phyloP scores from a whole-genome alignment of 495 filamentous ascomycete species.

The Parmelia sp. region DNA sequence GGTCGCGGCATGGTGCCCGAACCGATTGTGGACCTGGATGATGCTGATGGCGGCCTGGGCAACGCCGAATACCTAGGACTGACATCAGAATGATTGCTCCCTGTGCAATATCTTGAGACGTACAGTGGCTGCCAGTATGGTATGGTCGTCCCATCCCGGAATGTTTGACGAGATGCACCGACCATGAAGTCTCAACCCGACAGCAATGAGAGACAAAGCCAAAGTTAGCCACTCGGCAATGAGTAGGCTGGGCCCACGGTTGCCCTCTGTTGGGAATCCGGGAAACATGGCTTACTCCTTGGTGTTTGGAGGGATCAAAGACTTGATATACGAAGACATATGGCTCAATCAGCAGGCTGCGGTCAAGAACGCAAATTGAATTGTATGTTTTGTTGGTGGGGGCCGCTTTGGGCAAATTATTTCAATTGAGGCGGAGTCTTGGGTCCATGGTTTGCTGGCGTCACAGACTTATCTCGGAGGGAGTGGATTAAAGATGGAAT shows the following conservation, averaged over 20 bases:
- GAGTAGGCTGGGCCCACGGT: neutral
- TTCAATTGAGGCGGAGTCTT: neutral
- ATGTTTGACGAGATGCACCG: neutral
- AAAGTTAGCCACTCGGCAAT: neutral
- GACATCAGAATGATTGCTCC: neutral
- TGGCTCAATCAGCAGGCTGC: neutral
- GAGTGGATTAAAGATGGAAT: neutral
- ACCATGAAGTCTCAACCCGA: neutral
- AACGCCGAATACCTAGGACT: neutral
- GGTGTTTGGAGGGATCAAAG: neutral
- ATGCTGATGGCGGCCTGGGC: neutral
- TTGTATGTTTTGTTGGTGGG: neutral
- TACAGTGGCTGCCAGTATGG: neutral
- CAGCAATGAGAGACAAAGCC: neutral
- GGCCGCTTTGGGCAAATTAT: conserved; percentile 1
- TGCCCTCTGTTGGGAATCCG: neutral
- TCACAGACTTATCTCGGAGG: neutral
- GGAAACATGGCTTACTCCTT: neutral
- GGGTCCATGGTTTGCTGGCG: neutral
- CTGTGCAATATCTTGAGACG: no score
- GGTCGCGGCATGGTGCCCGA: neutral
- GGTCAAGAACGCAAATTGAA: no score
- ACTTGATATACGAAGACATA: neutral
- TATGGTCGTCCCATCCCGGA: neutral
- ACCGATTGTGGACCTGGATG: neutral